Base-by-base conservation (phyloP, 108 stramenopile species). In the Skeletonema marinoi region DNA sequence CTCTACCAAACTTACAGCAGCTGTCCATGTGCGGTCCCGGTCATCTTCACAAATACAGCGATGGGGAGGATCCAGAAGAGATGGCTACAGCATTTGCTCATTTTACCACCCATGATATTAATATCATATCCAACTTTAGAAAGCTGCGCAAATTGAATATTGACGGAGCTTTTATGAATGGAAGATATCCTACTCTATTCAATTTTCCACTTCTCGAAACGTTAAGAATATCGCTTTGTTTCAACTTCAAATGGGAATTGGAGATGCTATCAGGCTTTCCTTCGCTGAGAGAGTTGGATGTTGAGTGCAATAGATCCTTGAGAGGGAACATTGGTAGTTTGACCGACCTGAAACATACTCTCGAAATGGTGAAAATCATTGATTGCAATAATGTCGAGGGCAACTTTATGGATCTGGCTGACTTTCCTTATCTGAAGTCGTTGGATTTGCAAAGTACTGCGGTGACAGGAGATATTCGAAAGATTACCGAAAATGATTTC, bases 391-490 rank as follows among this genome's bases (percentile, higher is more conserved):
- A 32, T 32, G 17, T 36, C 36, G 6, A 8, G 36, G 36, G 36
- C 0, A 0, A 60, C 60, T 11, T 60, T 30, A 60, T 66, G 66
- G 66, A 66, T 50, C 66, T 66, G 3, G 66, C 66, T 3, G 66
- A 66, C 66, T 66, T 46, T 66, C 66, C n/a, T n/a, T n/a, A n/a
- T n/a, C n/a, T n/a, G n/a, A n/a, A n/a, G n/a, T n/a, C n/a, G n/a
- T n/a, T n/a, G n/a, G n/a, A n/a, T n/a, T n/a, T n/a, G n/a, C n/a
- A n/a, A n/a, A n/a, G n/a, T n/a, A n/a, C n/a, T n/a, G n/a, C n/a
- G n/a, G n/a, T n/a, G n/a, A n/a, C 66, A 10, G 66, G 41, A 1
- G 66, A 66, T 60, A 0, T 60, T 30, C 1, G 30, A 17, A 12
- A 31, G 2, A 60, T 60, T 3, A 1, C 17, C 12, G 60, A 30